phyloP scores from a whole-genome alignment of 1,139 yeast species.

The Hyphopichia fennica region DNA sequence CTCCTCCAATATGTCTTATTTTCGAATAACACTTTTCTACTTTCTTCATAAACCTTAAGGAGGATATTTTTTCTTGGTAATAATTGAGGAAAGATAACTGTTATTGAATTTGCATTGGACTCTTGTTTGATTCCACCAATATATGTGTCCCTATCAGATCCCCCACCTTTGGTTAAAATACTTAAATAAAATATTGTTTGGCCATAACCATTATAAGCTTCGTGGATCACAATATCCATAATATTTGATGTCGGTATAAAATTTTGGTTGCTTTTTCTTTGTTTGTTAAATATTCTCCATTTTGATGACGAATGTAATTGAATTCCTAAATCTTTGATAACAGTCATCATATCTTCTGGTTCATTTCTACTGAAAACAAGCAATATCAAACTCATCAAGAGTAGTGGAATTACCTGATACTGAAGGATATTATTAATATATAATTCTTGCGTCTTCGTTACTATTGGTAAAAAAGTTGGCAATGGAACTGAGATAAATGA shows the following conservation, averaged over 20 bases:
- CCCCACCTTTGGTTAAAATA: conserved; percentile 42
- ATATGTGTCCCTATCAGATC: conserved; percentile 5
- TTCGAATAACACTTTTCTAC: conserved; percentile 41
- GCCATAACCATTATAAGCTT: conserved; percentile 62
- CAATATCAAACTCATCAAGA: conserved; percentile 10
- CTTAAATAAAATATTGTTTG: conserved; percentile 64
- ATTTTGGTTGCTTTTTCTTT: conserved; percentile 15
- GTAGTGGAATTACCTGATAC: conserved; percentile 4
- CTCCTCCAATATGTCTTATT: conserved; percentile 37
- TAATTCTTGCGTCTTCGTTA: not conserved
- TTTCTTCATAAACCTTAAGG: conserved; percentile 39
- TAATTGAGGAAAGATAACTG: conserved; percentile 51
- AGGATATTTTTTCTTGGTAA: conserved; percentile 46
- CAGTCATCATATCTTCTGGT: conserved; percentile 32
- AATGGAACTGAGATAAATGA: not conserved
- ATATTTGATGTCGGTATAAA: conserved; percentile 56
- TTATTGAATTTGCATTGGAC: conserved; percentile 21
- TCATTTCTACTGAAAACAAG: conserved; percentile 19
- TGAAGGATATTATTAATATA: not conserved
- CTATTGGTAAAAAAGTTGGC: not conserved
- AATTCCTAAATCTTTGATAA: conserved; percentile 40
- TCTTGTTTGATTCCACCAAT: conserved; percentile 6
- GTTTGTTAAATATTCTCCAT: conserved; percentile 25
- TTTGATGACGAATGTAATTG: conserved; percentile 27
- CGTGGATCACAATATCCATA: conserved; percentile 64